Base-by-base conservation (phyloP, 2,329 filamentous ascomycete genomes). In the Cryphonectria japonica region DNA sequence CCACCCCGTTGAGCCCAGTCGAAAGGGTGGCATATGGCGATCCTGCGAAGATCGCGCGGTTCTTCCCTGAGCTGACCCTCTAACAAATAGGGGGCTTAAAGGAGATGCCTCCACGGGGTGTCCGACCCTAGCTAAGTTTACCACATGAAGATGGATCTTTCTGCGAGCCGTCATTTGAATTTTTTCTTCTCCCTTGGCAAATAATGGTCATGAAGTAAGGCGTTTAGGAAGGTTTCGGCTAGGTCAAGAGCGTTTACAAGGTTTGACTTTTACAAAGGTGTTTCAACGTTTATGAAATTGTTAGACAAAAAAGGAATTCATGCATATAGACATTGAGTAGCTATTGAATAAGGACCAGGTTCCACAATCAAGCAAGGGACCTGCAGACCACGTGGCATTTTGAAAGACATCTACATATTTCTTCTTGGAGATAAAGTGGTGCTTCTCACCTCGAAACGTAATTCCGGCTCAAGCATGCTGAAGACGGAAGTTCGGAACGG, bases 41-140 rank as follows among this genome's bases (percentile, higher is more conserved):
- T 62, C 79, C 79, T 1, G 78, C 80, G 63, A 82, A 82, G 75
- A 81, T 82, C 75, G 79, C 79, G 16, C 78, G 78, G 70, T 79
- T 78, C 70, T 82, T 82, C 65, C 80, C 80, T 1, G 80, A 82
- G 74, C 74, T 82, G 57, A 76, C 74, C 7, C 54, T 77, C 37
- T 71, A 74, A 7, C 73, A 73, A 7, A 76, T 74, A 66, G 57
- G 26, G 57, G 19, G n/a, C 5, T 5, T 22, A 14, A 39, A 29
- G 50, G 52, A n/a, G 41, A 3, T 22, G 3, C 22, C 22, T 26
- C 43, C 39, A 39, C 22, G 32, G 39, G 41, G 11, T 32, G 19
- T 39, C 32, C n/a, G 46, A 14, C 11, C 43, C 14, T 8, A 11
- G 46, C 29, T 32, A 19, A 52, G 34, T 1, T 5, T 22, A 22